A percentile compares a stretch with the other conserved stretches of the same genome.
Conservation (phyloP, 148 eudicot species). For the Drosera capensis region DNA sequence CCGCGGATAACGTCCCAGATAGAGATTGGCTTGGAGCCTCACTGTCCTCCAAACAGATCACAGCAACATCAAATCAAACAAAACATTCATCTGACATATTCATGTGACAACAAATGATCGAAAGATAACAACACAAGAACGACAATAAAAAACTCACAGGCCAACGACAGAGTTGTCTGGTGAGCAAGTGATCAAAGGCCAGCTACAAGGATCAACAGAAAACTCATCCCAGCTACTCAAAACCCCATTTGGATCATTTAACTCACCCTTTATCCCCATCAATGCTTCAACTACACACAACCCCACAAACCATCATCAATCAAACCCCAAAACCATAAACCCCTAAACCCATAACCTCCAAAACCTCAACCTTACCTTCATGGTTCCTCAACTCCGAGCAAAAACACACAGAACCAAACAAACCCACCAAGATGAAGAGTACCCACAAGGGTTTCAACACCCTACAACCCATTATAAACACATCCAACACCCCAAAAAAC, state of each 20-base stretch:
- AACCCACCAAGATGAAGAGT: too few species aligned
- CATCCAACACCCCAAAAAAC: too few species aligned
- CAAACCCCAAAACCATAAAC: not conserved
- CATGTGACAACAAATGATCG: not conserved
- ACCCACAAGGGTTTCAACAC: too few species aligned
- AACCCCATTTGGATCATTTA: conserved; percentile 68
- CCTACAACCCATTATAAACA: too few species aligned
- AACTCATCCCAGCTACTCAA: conserved; percentile 85
- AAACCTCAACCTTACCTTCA: too few species aligned
- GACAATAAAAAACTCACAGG: conserved; percentile 27
- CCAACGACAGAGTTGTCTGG: conserved; percentile 59
- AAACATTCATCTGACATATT: not conserved
- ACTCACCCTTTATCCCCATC: conserved; percentile 30
- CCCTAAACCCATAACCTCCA: not conserved
- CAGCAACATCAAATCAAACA: not conserved
- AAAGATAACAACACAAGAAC: conserved; percentile 1
- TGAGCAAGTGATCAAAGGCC: conserved; percentile 96
- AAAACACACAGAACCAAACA: too few species aligned
- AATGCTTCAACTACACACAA: conserved; percentile 57
- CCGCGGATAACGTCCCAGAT: conserved; percentile 58
- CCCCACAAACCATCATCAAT: too few species aligned
- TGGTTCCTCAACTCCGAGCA: too few species aligned
- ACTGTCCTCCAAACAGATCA: conserved; percentile 18
- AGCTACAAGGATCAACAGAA: conserved; percentile 96
- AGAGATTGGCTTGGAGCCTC: conserved; percentile 94